Conservation (phyloP, 2,329 filamentous ascomycete genomes). For the Phyllosticta paracitricarpa region DNA sequence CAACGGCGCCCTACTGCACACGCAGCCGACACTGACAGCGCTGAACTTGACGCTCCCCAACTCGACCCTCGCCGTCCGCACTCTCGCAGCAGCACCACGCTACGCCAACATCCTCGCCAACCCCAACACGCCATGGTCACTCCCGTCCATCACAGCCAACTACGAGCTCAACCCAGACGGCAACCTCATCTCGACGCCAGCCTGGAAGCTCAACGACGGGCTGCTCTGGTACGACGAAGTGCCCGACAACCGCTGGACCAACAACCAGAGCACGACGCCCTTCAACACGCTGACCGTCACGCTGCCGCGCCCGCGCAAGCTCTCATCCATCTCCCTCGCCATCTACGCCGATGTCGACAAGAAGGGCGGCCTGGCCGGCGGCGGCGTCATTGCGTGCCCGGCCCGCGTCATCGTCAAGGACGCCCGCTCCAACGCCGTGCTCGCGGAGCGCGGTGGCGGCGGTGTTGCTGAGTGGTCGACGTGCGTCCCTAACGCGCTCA, state of each 20-base stretch:
- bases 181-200: conserved; percentile 19
- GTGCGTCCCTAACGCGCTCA: not conserved
- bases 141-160: conserved; percentile 27
- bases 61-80: conserved; percentile 11
- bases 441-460: not conserved
- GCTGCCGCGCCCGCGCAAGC: conserved; percentile 13
- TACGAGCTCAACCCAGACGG: conserved; percentile 22
- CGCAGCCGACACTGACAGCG: conserved; percentile 11
- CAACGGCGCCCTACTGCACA: conserved; percentile 25
- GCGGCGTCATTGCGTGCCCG: not conserved
- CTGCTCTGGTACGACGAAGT: conserved; percentile 32
- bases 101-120: conserved; percentile 36
- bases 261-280: conserved; percentile 15
- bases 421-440: not conserved
- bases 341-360: not conserved
- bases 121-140: conserved; percentile 20
- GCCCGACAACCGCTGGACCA: conserved; percentile 26
- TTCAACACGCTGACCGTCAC: conserved; percentile 14
- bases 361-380: not conserved
- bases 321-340: conserved; percentile 11
- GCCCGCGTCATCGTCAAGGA: not conserved
- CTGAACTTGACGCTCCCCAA: conserved; percentile 14
- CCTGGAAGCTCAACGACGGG: conserved; percentile 34
- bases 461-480: not conserved
- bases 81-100: conserved; percentile 14